phyloP scores from a whole-genome alignment of 805 yeast genomes.

The Metschnikowia peoriensis region DNA sequence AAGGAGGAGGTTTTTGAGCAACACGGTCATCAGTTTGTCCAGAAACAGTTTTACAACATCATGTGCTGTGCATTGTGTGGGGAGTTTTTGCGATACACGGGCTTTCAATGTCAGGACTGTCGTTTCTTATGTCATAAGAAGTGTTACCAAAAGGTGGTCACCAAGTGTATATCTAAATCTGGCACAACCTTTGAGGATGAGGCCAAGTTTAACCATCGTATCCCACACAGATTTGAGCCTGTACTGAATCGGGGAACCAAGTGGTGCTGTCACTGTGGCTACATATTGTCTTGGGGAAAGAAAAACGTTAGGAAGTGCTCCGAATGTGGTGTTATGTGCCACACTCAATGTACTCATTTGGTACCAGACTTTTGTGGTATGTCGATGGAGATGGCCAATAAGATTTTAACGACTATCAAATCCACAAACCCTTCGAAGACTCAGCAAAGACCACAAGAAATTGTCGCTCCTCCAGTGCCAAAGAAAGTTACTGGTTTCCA shows the following conservation, averaged over 20 bases:
- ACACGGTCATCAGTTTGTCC: conserved; percentile 96
- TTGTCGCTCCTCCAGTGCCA: conserved; percentile 3
- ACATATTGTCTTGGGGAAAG: conserved; percentile 90
- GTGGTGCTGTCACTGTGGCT: conserved; percentile 99
- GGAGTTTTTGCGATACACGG: conserved; percentile 86
- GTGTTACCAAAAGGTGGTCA: conserved; percentile 76
- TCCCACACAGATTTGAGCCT: conserved; percentile 96
- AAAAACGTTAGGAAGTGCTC: conserved; percentile 90
- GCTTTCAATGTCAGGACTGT: conserved; percentile 84
- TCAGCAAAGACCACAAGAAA: background rate
- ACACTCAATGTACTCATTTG: conserved; percentile 84
- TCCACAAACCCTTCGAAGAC: conserved; percentile 44
- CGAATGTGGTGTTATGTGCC: conserved; percentile 95
- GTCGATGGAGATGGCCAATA: conserved; percentile 95
- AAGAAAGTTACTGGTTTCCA: conserved; percentile 1
- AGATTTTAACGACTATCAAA: conserved; percentile 79
- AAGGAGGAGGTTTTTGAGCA: conserved; percentile 89
- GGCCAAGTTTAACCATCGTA: conserved; percentile 86
- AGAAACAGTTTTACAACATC: conserved; percentile 90
- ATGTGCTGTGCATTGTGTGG: conserved; percentile 98
- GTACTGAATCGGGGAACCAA: conserved; percentile 90
- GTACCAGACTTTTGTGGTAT: conserved; percentile 99
- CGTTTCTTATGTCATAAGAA: conserved; percentile 76
- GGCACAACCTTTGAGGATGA: conserved; percentile 72
- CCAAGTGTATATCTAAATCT: conserved; percentile 78